These are phyloP conservation scores for Claviceps cyperi DNA, from an alignment of 2,329 filamentous ascomycete genomes.

Conservation along the genomic window DNA sequence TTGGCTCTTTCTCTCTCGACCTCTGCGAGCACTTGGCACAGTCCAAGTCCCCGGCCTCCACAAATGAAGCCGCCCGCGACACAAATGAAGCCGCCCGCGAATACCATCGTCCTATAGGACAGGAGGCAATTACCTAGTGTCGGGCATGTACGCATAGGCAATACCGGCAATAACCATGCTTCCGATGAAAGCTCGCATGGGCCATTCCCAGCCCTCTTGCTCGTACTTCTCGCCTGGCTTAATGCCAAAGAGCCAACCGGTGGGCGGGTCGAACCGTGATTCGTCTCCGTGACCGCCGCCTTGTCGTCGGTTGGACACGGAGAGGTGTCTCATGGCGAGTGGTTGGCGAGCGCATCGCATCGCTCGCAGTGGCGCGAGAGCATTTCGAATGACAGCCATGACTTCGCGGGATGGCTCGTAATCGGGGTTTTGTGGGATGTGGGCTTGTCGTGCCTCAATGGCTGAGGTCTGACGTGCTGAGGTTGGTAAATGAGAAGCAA, in stretches of 20 bases:
- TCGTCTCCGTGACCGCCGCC: constrained; percentile 36
- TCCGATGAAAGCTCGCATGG: constrained; percentile 75
- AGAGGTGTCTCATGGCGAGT: constrained; percentile 24
- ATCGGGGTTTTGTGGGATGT: constrained; percentile 10
- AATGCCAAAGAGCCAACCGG: constrained; percentile 85
- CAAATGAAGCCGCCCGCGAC: too few relatives aligned
- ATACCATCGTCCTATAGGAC: background rate
- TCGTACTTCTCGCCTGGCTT: constrained; percentile 91
- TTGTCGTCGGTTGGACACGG: constrained; percentile 27
- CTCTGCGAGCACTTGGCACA: too few relatives aligned
- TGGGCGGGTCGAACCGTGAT: constrained; percentile 75
- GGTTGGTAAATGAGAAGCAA: background rate
- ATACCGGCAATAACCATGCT: constrained; percentile 59
- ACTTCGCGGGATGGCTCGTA: background rate
- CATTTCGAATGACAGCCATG: constrained; percentile 24
- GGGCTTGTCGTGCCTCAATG: constrained; percentile 15
- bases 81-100: background rate
- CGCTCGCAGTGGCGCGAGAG: constrained; percentile 22
- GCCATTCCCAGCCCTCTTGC: constrained; percentile 90
- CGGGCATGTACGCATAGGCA: constrained; percentile 90
- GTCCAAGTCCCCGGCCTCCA: too few relatives aligned
- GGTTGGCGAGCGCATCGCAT: constrained; percentile 23
- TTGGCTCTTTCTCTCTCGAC: too few relatives aligned
- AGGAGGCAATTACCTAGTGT: constrained; percentile 71
- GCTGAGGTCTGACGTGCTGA: constrained; percentile 7